Percentiles rank a stretch among this genome's conserved stretches.
These are phyloP conservation scores for Phytophthora parvispora DNA, from an alignment of 352 stramenopile genomes.

Conservation along the genomic window DNA sequence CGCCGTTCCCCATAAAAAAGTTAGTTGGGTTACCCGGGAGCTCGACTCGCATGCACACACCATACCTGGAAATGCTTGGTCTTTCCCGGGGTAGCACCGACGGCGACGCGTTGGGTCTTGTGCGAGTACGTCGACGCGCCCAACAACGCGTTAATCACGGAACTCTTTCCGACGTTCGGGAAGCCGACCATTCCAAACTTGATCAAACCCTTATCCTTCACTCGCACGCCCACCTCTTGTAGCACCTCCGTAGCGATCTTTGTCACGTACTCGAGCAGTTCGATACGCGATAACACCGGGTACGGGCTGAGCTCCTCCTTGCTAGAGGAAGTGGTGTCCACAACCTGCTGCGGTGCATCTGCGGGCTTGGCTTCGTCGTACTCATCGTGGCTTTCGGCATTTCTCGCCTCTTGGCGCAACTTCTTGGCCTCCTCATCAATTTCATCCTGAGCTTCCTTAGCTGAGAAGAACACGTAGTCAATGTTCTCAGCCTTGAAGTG, in stretches of 20 bases:
- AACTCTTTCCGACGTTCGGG: constrained; percentile 99
- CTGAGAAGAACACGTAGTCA: constrained; percentile 98
- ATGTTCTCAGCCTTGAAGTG: constrained; percentile 96
- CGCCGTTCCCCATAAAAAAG: not conserved
- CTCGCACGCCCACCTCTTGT: constrained; percentile 64
- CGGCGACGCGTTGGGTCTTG: constrained; percentile 96
- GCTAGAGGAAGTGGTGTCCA: not conserved
- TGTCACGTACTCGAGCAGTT: constrained; percentile 82
- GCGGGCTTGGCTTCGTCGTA: constrained; percentile 44
- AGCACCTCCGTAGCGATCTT: constrained; percentile 66
- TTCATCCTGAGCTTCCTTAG: constrained; percentile 95
- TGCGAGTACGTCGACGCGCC: constrained; percentile 97
- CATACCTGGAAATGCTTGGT: constrained; percentile 99
- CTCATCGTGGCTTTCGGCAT: constrained; percentile 43
- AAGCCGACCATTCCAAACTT: constrained; percentile 99
- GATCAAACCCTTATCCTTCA: constrained; percentile 87
- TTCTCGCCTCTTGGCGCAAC: constrained; percentile 52
- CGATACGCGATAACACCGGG: constrained; percentile 74
- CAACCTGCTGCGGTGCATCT: constrained; percentile 9
- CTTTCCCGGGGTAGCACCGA: constrained; percentile 99
- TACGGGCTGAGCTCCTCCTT: constrained; percentile 42
- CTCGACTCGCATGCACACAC: not conserved
- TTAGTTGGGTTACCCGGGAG: not conserved
- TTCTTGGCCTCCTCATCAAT: constrained; percentile 87
- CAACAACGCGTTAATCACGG: constrained; percentile 99